Evolutionary conservation across 768 basidiomycete genomes (phyloP).

Genomic region (Mycena indigotica): DNA sequence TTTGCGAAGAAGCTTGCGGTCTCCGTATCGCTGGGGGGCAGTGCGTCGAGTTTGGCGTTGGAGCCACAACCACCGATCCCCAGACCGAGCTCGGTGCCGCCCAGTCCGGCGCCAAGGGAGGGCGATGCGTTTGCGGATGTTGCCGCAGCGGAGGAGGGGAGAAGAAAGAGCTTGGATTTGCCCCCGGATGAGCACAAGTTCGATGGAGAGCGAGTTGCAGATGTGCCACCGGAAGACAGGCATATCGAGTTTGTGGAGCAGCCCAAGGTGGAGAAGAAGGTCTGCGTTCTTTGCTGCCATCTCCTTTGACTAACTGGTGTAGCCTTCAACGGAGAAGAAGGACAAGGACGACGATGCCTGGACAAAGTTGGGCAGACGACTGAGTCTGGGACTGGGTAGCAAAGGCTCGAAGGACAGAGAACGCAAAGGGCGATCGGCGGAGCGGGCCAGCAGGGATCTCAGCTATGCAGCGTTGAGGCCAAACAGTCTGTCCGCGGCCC

Average conservation of each 20-base stretch:
- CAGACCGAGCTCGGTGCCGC: slow-evolving; percentile 64
- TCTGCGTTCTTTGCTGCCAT: slow-evolving; percentile 7
- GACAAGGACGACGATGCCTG: slow-evolving; percentile 48
- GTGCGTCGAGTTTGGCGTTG: slow-evolving; percentile 17
- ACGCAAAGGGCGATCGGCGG: slow-evolving; percentile 37
- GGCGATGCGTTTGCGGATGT: slow-evolving; percentile 28
- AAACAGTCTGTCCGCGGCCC: neutral
- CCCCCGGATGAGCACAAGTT: slow-evolving; percentile 29
- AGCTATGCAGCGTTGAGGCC: slow-evolving; percentile 2
- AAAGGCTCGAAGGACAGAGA: slow-evolving; percentile 36
- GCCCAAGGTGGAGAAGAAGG: slow-evolving; percentile 37
- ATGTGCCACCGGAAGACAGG: slow-evolving; percentile 33
- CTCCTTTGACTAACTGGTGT: slow-evolving; percentile 21
- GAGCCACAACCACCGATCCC: slow-evolving; percentile 33
- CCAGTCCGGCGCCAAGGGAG: slow-evolving; percentile 33
- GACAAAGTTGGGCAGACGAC: slow-evolving; percentile 65
- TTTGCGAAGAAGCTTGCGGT: slow-evolving; percentile 64
- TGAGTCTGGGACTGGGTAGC: slow-evolving; percentile 61
- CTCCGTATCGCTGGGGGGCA: slow-evolving; percentile 16
- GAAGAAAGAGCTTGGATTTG: slow-evolving; percentile 50
- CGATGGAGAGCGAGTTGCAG: slow-evolving; percentile 34
- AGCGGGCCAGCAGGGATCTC: slow-evolving; percentile 26
- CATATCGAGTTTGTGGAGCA: slow-evolving; percentile 40
- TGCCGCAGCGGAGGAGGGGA: slow-evolving; percentile 41
- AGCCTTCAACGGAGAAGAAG: slow-evolving; percentile 24